These are phyloP conservation scores for Boeremia exigua DNA, from an alignment of 2,329 filamentous ascomycete genomes.

Conservation along the genomic window DNA sequence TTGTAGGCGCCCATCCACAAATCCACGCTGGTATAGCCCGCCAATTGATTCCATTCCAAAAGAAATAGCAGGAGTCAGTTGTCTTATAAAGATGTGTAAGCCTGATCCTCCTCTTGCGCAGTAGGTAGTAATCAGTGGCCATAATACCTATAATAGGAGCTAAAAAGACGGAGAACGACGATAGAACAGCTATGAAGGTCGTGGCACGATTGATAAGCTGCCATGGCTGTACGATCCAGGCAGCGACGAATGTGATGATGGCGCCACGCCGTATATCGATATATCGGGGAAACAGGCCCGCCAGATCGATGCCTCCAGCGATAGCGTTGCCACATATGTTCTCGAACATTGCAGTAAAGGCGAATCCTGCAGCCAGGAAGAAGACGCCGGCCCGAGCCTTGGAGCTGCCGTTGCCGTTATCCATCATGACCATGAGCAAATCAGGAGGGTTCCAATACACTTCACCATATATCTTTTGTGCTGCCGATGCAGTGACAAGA, in stretches of 20 bases:
- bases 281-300: slow-evolving; percentile 43
- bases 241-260: slow-evolving; percentile 45
- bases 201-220: slow-evolving; percentile 46
- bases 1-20: slow-evolving; percentile 53
- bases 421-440: slow-evolving; percentile 55
- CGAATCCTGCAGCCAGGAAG: slow-evolving; percentile 46
- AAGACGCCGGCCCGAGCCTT: slow-evolving; percentile 46
- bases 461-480: slow-evolving; percentile 46
- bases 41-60: slow-evolving; percentile 54
- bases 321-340: slow-evolving; percentile 47
- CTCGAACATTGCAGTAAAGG: slow-evolving; percentile 50
- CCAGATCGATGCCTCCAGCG: slow-evolving; percentile 46
- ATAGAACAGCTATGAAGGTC: slow-evolving; percentile 48
- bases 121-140: slow-evolving; percentile 48
- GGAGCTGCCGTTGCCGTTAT: slow-evolving; percentile 50
- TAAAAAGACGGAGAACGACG: slow-evolving; percentile 53
- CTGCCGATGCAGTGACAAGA: slow-evolving; percentile 50
- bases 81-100: slow-evolving; percentile 49
- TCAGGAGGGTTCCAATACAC: slow-evolving; percentile 52
- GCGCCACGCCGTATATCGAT: slow-evolving; percentile 45
- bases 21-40: slow-evolving; percentile 52
- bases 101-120: slow-evolving; percentile 43
- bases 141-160: slow-evolving; percentile 50
- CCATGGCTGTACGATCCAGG: slow-evolving; percentile 48
- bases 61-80: slow-evolving; percentile 51